phyloP scores from a whole-genome alignment of 371 early-diverging fungal species.

The Syncephalastrum sp. region DNA sequence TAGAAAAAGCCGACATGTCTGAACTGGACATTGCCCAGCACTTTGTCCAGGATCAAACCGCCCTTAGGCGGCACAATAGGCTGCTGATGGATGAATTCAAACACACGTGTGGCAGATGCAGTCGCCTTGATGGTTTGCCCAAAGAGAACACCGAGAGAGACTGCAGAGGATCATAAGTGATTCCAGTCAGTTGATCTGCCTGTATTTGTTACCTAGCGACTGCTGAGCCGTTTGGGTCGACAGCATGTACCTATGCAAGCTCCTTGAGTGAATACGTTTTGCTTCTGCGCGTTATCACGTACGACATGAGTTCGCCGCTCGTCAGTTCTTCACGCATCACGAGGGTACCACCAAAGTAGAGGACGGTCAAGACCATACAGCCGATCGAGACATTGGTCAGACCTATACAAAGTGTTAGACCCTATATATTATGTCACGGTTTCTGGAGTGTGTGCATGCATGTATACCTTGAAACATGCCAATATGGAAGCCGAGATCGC shows the following conservation, averaged over 20 bases:
- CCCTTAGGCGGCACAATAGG: conserved; percentile 51
- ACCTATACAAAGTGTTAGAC: conserved; percentile 19
- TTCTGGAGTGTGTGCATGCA: background rate
- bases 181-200: background rate
- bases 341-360: conserved; percentile 74
- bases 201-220: conserved; percentile 52
- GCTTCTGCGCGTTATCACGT: conserved; percentile 12
- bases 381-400: conserved; percentile 73
- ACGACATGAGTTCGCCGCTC: conserved; percentile 71
- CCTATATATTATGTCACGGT: background rate
- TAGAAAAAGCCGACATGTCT: conserved; percentile 66
- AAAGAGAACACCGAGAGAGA: conserved; percentile 70
- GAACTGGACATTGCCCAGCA: conserved; percentile 61
- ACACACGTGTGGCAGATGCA: conserved; percentile 66
- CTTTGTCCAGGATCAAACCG: conserved; percentile 33
- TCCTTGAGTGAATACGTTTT: background rate
- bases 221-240: conserved; percentile 77
- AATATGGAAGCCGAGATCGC: conserved; percentile 70
- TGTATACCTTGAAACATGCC: conserved; percentile 73
- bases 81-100: conserved; percentile 58
- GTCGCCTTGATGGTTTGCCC: conserved; percentile 76
- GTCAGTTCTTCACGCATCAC: conserved; percentile 67
- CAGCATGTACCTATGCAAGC: conserved; percentile 57
- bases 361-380: conserved; percentile 66
- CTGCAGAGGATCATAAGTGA: conserved; percentile 12